Base-by-base conservation (phyloP, 371 early-diverging fungal genomes). In the Syncephalastrum racemosum region DNA sequence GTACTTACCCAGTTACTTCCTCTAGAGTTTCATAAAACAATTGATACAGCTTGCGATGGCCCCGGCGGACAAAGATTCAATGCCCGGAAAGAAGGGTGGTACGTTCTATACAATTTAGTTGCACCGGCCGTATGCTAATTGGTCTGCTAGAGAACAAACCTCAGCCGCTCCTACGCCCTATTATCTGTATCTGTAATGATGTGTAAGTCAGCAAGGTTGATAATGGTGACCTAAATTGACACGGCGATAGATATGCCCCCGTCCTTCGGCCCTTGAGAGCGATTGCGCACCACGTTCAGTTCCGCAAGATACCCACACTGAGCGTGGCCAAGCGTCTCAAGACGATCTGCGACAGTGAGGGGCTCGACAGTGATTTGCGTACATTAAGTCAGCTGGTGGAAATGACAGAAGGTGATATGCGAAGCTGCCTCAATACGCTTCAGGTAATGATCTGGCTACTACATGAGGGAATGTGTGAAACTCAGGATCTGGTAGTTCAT, bases 101-200 rank as follows among this genome's bases (percentile, higher is more conserved):
- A 31, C 36, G 36, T 31, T 31, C 8, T 10, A 0, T 31, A 31
- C 10, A 31, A 27, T 7, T 6, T 0, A 31, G 6, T 2, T 8
- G 36, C 12, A 2, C 10, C 0, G 36, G 10, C 8, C 36, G 10
- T 31, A 31, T 5, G 10, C 10, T 31, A 8, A 31, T 31, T 31
- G 10, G 36, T 1, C 36, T 31, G 12, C 12, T 5, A 31, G 36
- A 31, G 6, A 69, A 69, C 54, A 44, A 54, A 6, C 47, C 55
- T 12, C 53, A 65, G n/a, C 84, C 83, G 4, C 77, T 96, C 22
- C 69, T 85, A 49, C 80, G 97, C 12, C 99, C 99, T 23, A 96
- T 98, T 53, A 97, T 98, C 25, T 98, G 98, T 76, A 95, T 98
- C 51, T 98, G 99, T 81, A 98, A 98, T 70, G 97, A 97, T 67